Evolutionary conservation across 352 stramenopile species (phyloP).

Genomic region (Aphanomyces invadans): DNA sequence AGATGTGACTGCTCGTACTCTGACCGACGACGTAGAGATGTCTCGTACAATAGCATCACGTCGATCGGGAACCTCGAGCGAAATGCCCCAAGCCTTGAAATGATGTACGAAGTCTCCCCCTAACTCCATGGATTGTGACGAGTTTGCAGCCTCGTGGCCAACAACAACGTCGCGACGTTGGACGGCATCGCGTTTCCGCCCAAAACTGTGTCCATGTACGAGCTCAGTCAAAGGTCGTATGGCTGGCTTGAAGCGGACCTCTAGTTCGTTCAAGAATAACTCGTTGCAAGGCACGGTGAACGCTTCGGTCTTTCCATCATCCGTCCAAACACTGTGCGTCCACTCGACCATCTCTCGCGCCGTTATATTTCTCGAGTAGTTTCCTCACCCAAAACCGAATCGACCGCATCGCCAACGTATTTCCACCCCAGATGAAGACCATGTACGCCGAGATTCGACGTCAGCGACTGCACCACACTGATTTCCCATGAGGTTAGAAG

Average conservation of each 20-base stretch:
- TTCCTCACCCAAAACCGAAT: constrained; percentile 10
- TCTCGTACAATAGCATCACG: constrained; percentile 7
- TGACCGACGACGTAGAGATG: constrained; percentile 13
- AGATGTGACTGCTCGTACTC: background rate
- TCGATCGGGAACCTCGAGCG: constrained; percentile 8
- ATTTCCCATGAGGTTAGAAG: constrained; percentile 1
- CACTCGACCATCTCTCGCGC: background rate
- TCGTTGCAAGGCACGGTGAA: constrained; percentile 7
- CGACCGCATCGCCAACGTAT: background rate
- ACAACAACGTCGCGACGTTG: constrained; percentile 12
- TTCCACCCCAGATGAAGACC: background rate
- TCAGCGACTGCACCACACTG: background rate
- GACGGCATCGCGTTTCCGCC: background rate
- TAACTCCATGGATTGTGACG: background rate
- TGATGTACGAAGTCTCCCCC: constrained; percentile 16
- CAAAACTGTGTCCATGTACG: background rate
- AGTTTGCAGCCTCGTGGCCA: constrained; percentile 5
- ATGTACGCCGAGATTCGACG: background rate
- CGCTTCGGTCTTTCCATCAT: background rate
- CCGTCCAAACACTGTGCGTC: background rate
- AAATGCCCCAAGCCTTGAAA: constrained; percentile 1
- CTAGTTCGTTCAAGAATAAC: constrained; percentile 1
- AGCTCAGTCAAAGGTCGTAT: no score
- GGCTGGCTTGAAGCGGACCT: background rate
- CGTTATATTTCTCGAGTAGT: background rate